Base-by-base conservation (phyloP, 306 rosid genomes). In the Prunus padus region DNA sequence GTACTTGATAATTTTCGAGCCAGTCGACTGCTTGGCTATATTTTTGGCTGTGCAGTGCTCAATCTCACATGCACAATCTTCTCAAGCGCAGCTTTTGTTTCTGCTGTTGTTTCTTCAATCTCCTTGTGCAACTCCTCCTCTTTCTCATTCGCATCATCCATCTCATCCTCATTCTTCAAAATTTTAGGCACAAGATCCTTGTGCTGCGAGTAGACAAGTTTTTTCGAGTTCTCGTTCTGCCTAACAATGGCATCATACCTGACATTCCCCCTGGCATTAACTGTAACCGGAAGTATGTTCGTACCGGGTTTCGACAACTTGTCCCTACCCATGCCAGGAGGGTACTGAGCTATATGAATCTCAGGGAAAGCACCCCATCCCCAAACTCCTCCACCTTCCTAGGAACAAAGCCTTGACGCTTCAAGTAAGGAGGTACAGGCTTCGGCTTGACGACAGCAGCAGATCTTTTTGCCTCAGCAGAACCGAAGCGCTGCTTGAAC, bases 351-450 rank as follows among this genome's bases (percentile, higher is more conserved):
- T 0, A 94, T 74, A 56, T 91, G 98, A 65, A 94, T 87, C 90
- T 94, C 97, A 0, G 95, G 98, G 50, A 94, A 91, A 0, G 97
- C 91, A 25, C 98, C 98, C 98, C 97, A 74, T 90, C 95, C 3
- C 98, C 95, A 28, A 90, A 94, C 72, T 94, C 97, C 77, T 94
- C 96, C 1, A 87, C 81, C 76, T 80, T 94, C 23, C 96, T 79
- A 6, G 98, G 98, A 66, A 87, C 91, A 71, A 94, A 94, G 10
- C 98, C 95, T 0, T 88, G 89, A 12, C 96, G 91, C 74, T 89
- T 90, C 64, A 82, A 52, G 72, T 94, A 94, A 11, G 96, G 87
- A 1, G 88, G 98, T 25, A 90, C 96, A 0, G 82, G 88, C 66
- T 88, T 91, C 0, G 73, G 86, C 68, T 84, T 85, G 25, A 82